Conservation (phyloP, 768 basidiomycete species). For the Pulveroboletus ravenelii region DNA sequence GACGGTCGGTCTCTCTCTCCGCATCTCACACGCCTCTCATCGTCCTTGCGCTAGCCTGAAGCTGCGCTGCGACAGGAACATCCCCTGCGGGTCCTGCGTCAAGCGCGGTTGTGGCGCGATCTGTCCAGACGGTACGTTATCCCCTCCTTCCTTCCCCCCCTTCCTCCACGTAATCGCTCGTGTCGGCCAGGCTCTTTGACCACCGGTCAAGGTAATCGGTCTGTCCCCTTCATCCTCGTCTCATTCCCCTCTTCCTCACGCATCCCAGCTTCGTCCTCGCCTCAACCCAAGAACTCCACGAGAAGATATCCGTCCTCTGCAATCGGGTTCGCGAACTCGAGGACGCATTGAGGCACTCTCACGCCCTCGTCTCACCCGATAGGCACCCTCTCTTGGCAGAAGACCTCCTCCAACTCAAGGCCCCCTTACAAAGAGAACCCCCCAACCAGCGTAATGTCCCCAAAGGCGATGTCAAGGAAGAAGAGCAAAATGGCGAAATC, state of each 20-base stretch:
- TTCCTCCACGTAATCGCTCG: constrained; percentile 16
- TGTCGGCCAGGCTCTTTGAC: constrained; percentile 60
- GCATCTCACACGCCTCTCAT: not conserved
- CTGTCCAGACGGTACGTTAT: constrained; percentile 65
- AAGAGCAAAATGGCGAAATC: constrained; percentile 60
- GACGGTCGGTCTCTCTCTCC: constrained; percentile 43
- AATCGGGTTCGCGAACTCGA: constrained; percentile 74
- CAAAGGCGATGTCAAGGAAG: constrained; percentile 47
- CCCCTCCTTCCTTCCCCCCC: constrained; percentile 6
- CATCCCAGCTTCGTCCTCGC: constrained; percentile 65
- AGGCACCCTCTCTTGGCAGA: constrained; percentile 65
- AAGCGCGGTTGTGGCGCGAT: constrained; percentile 79
- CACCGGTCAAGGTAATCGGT: constrained; percentile 81
- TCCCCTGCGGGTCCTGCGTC: constrained; percentile 77
- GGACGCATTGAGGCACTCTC: constrained; percentile 59
- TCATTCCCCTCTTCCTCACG: not conserved
- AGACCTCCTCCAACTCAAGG: constrained; percentile 70
- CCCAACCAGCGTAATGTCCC: constrained; percentile 37
- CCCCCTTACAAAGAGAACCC: constrained; percentile 68
- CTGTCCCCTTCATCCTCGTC: constrained; percentile 9
- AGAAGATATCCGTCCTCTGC: constrained; percentile 73
- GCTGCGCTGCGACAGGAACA: constrained; percentile 59
- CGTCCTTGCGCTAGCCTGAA: constrained; percentile 20
- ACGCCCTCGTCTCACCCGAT: constrained; percentile 53
- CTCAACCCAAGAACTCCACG: constrained; percentile 75